These are phyloP conservation scores for Peterozyma xylosa DNA, from an alignment of 805 yeast genomes.

Conservation along the genomic window DNA sequence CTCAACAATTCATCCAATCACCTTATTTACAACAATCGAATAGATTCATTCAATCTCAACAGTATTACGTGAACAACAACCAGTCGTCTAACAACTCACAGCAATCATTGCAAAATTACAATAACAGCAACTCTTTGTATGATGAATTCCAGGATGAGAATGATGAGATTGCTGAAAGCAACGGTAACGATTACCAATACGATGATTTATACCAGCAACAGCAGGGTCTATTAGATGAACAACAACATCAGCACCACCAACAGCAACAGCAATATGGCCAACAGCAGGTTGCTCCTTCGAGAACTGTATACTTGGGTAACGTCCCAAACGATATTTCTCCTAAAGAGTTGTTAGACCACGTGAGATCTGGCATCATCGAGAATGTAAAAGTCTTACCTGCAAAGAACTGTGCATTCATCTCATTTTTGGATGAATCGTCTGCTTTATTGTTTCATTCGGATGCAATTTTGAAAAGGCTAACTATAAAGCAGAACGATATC, in stretches of 20 bases:
- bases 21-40: too few relatives aligned
- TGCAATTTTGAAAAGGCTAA: conserved; percentile 76
- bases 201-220: background rate
- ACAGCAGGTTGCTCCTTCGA: conserved; percentile 44
- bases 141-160: too few relatives aligned
- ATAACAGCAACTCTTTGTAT: background rate
- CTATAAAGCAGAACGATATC: conserved; percentile 73
- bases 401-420: conserved; percentile 83
- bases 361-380: conserved; percentile 85
- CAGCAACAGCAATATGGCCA: conserved; percentile 1
- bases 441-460: conserved; percentile 92
- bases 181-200: too few relatives aligned
- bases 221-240: background rate
- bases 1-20: too few relatives aligned
- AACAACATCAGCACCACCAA: background rate
- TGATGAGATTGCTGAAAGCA: too few relatives aligned
- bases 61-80: too few relatives aligned
- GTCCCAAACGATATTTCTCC: conserved; percentile 77
- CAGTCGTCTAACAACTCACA: conserved; percentile 2
- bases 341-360: conserved; percentile 80
- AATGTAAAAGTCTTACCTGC: conserved; percentile 70
- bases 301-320: conserved; percentile 88
- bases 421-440: conserved; percentile 82
- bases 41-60: too few relatives aligned
- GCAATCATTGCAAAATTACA: background rate